Evolutionary conservation across 225 moss, liverwort and hornwort species (phyloP).

Genomic region (Lunularia cruciata): DNA sequence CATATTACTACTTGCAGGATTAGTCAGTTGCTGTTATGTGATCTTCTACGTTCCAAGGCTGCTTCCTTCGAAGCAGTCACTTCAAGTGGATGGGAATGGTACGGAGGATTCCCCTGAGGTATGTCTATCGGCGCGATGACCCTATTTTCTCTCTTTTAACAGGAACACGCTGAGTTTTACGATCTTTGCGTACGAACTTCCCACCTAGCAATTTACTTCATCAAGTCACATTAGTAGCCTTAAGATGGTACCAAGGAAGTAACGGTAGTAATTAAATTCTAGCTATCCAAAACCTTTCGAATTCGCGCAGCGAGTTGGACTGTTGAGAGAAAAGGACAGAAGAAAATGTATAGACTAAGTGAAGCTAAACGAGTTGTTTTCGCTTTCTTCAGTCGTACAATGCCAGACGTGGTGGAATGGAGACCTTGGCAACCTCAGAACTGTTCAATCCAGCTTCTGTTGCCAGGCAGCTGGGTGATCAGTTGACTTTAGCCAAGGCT

Average conservation of each 20-base stretch:
- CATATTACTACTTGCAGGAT: constrained; percentile 25
- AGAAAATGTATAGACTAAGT: no score
- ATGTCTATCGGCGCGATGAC: constrained; percentile 1
- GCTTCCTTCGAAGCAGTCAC: constrained; percentile 17
- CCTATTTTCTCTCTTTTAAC: no score
- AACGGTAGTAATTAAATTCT: no score
- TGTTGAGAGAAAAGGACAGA: no score
- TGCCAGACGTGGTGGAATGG: constrained; percentile 3
- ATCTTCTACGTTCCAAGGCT: constrained; percentile 39
- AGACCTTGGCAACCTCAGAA: constrained; percentile 19
- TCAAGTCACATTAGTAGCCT: no score
- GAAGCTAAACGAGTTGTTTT: background rate
- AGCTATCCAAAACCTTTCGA: no score
- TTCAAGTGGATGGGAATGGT: constrained; percentile 24
- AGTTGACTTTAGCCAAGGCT: constrained; percentile 92
- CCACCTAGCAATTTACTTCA: no score
- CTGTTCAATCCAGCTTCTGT: constrained; percentile 35
- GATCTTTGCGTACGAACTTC: no score
- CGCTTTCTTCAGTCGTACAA: constrained; percentile 21
- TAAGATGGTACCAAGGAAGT: no score
- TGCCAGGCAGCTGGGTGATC: constrained; percentile 77
- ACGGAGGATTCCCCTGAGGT: constrained; percentile 26
- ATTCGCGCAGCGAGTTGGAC: no score
- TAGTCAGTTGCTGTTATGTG: constrained; percentile 37
- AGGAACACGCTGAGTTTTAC: no score